Evolutionary conservation across 1,139 yeast genomes (phyloP), one percentile per base, ranked within the genome.

Genomic region (Candida gigantensis): DNA sequence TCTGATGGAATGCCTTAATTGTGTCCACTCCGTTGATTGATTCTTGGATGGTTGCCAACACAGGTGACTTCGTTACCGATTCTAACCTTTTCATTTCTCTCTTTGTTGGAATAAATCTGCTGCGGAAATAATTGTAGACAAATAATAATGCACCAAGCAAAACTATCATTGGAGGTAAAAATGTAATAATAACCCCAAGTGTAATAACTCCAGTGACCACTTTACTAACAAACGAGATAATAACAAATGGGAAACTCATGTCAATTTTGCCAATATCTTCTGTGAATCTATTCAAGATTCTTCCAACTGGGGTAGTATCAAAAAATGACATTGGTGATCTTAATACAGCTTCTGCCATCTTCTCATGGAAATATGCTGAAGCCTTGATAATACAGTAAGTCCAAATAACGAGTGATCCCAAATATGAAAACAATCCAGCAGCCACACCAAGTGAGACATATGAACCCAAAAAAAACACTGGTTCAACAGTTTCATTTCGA

Each of bases 11-110:
- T 0, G 87, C 86, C 40, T 74, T 62, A 28, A 81, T 73, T 3
- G 84, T 81, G 32, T 76, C 81, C 34, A 76, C 70, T 2, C 88
- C 88, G 29, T 66, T 65, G 28, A 81, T 59, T 8, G 81, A 74
- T 53, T 81, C 87, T 44, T 80, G 82, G 29, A 81, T 60, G 42
- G 79, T 80, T 0, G 85, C 80, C 61, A 72, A 77, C 11, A 81
- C 77, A 4, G 87, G 87, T 32, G 82, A 74, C 43, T 57, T 58
- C 28, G 51, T 51, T 5, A 58, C 54, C 19, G 63, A 58, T 33
- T 46, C 52, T 32, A 63, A 51, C 40, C 69, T 51, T 39, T 58
- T 62, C 36, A 63, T 50, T 37, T 62, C 68, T 46, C 69, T 53
- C 3, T 64, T 53, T 8, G 67, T 50, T 12, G 68, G 62, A 36